phyloP scores from a whole-genome alignment of 352 stramenopile species.

The Globisporangium nagaii region DNA sequence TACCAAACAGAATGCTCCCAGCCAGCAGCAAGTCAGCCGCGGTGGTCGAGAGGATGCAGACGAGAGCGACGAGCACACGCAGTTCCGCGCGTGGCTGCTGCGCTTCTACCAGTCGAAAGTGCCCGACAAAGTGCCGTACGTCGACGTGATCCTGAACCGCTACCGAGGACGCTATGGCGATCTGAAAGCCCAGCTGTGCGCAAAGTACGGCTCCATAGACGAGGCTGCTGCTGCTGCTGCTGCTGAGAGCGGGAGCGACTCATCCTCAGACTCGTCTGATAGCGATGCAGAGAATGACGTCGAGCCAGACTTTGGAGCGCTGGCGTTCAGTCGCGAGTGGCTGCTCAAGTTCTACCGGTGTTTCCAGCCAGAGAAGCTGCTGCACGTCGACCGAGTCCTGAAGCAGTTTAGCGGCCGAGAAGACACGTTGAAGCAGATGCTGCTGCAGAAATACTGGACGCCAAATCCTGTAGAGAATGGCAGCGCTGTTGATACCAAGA shows the following conservation, averaged over 20 bases:
- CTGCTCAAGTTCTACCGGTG: constrained; percentile 45
- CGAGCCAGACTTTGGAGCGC: constrained; percentile 13
- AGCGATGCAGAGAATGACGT: neutral
- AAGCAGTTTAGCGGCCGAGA: constrained; percentile 58
- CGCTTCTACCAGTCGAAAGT: constrained; percentile 45
- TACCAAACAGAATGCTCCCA: neutral
- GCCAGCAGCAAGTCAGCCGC: neutral
- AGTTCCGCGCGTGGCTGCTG: constrained; percentile 36
- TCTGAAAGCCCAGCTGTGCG: constrained; percentile 38
- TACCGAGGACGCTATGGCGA: constrained; percentile 52
- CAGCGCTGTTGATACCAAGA: too few relatives aligned
- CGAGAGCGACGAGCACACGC: constrained; percentile 23
- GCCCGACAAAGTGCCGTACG: constrained; percentile 38
- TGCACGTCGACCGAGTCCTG: constrained; percentile 41
- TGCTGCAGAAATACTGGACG: constrained; percentile 45
- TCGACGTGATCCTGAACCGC: constrained; percentile 50
- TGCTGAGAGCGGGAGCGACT: constrained; percentile 1
- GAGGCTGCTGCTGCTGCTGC: neutral
- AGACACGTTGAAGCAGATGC: constrained; percentile 55
- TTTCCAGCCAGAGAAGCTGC: constrained; percentile 46
- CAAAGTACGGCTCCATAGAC: constrained; percentile 41
- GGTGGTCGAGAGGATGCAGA: neutral
- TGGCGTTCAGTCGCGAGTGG: constrained; percentile 37
- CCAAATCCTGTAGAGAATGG: neutral
- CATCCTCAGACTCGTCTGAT: constrained; percentile 13